phyloP scores from a whole-genome alignment of 2,329 filamentous ascomycete species.

The Ilyonectria sp. region DNA sequence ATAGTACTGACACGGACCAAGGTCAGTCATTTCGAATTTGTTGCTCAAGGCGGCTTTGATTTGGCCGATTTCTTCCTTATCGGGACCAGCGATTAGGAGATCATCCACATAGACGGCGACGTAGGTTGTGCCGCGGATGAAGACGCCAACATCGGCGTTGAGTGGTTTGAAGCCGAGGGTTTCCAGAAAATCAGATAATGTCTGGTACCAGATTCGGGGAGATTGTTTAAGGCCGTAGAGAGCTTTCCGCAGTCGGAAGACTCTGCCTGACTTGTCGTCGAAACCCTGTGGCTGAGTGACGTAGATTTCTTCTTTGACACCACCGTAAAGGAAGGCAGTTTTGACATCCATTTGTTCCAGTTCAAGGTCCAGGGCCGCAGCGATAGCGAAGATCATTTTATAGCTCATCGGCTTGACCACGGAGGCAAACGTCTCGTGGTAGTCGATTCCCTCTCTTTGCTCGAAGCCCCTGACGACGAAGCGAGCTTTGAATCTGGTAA shows the following conservation, averaged over 20 bases:
- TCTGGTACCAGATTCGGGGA: conserved; percentile 15
- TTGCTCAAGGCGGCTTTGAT: background rate
- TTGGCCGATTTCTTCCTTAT: background rate
- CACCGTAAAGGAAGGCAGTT: too few relatives aligned
- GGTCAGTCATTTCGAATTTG: conserved; percentile 5
- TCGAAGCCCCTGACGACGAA: conserved; percentile 2
- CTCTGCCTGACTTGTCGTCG: too few relatives aligned
- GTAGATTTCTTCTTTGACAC: too few relatives aligned
- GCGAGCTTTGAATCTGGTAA: too few relatives aligned
- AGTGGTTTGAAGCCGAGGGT: background rate
- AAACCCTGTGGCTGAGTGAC: too few relatives aligned
- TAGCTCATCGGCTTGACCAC: background rate
- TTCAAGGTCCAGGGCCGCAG: too few relatives aligned
- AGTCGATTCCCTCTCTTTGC: conserved; percentile 8
- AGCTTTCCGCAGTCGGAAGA: too few relatives aligned
- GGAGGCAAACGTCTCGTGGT: conserved; percentile 10
- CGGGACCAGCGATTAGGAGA: background rate
- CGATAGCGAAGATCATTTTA: too few relatives aligned
- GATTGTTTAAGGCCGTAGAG: too few relatives aligned
- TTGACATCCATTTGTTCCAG: too few relatives aligned
- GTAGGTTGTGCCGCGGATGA: background rate
- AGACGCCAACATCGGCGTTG: background rate
- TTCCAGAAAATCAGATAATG: conserved; percentile 10
- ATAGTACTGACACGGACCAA: conserved; percentile 1
- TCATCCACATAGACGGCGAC: background rate